Evolutionary conservation across 352 stramenopile species (phyloP), one percentile per base, ranked within the genome.

Genomic region (Phytophthora citricola): DNA sequence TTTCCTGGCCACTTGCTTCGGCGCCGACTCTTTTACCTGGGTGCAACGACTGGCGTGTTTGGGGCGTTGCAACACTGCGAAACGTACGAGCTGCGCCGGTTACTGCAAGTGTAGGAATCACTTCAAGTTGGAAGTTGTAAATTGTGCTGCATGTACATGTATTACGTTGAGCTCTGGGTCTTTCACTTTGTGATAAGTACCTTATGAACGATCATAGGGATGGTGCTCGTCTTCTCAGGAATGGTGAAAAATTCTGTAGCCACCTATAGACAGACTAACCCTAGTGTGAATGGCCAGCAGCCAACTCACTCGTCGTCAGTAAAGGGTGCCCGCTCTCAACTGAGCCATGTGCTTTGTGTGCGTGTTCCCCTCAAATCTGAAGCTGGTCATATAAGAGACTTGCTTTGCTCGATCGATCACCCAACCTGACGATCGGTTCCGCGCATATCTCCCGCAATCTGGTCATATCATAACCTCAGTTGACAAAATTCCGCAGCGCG

Each of bases 11-110:
- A 66, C 5, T 61, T 83, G 27, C 47, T 83, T 41, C 63, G 72
- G 15, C 58, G 75, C 20, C 69, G 75, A 45, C 48, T 78, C 14
- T 71, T 74, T 49, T 79, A 70, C 47, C 64, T 81, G 45, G 62
- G 62, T 14, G 55, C 32, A 38, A 65, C 62, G 26, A 70, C 62
- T 20, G 54, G 55, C 1, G 62, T 70, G 10, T 39, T 68, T 4
- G 60, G 57, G 4, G 59, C 63, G 7, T 44, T 84, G 7, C 58
- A 74, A 29, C 61, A 63, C 38, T 69, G 52, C 38, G 52, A 69
- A 27, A 69, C 61, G 11, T 63, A 69, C 38, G 38, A 61, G 53
- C 12, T 78, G 66, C 63, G 58, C 8, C 36, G 36, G 17, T 22
- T 58, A 24, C 45, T 69, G 46, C 27, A 58, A 58, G 61, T 58